Base-by-base conservation (phyloP, 345 rosid genomes). In the Brassica juncea region DNA sequence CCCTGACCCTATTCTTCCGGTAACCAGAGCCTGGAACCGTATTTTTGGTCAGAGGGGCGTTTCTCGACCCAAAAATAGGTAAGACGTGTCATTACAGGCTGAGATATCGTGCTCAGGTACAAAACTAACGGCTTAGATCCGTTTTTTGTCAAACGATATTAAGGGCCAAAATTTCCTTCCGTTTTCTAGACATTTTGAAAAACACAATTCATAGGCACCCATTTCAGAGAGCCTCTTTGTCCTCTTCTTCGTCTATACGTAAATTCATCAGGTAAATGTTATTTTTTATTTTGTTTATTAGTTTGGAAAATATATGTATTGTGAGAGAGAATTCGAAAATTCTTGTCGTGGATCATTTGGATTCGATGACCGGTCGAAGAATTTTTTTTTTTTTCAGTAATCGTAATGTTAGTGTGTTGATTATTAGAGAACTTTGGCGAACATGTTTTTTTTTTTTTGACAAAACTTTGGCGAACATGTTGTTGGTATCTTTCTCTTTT, bases 151-250 rank as follows among this genome's bases (percentile, higher is more conserved):
- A 2, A 52, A 52, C 21, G 57, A n/a, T 77, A 78, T 78, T 71
- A 71, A 71, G 67, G 76, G 52, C 1, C 39, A 21, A 70, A 42
- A 37, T 59, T 66, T 66, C 14, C 28, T 78, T 72, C 4, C 5
- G 5, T 72, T 72, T 66, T 39, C 68, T 12, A 78, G 68, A 66
- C 73, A 63, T 68, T 64, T 73, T 57, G 66, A 78, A 71, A 44
- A 47, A 35, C 57, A 39, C 62, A 58, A 28, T 66, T 61, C 64
- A 60, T 62, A 58, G 4, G 8, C 61, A 27, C 57, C 7, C 35
- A 11, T 57, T 19, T 19, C 27, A 61, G 62, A 54, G 58, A 58
- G 27, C 61, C 12, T 58, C 49, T 32, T 78, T 52, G 57, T 52
- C 73, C 21, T 78, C 65, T 54, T 70, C 62, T 8, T 70, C 70